A percentile compares a stretch with the other conserved stretches of the same genome.
Evolutionary conservation across 306 rosid genomes (phyloP).

Genomic region (Fagus crenata): DNA sequence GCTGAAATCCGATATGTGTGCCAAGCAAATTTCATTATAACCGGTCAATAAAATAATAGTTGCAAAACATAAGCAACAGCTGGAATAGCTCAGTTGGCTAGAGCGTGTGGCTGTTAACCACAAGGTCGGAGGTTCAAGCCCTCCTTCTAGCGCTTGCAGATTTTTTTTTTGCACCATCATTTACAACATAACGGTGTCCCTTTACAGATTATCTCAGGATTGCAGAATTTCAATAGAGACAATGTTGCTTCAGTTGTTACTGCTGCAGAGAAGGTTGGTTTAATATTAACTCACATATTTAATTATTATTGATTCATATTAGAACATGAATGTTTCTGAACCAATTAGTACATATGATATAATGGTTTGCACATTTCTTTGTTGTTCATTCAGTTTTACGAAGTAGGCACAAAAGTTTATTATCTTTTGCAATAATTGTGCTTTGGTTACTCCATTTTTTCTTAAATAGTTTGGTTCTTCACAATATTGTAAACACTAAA

Average conservation of each 20-base stretch:
- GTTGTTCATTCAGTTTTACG: neutral
- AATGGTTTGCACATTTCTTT: neutral
- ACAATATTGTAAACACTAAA: neutral
- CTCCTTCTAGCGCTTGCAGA: neutral
- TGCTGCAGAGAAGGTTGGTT: constrained; percentile 84
- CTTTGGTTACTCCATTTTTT: too few species aligned
- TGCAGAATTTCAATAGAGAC: constrained; percentile 76
- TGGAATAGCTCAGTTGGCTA: neutral
- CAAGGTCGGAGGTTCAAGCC: neutral
- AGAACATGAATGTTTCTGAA: neutral
- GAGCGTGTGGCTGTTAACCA: neutral
- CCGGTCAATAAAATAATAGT: neutral
- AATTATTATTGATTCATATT: neutral
- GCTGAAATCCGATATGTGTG: neutral
- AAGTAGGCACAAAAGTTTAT: neutral
- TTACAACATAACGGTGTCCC: neutral
- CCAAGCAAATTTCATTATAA: neutral
- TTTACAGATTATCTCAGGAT: constrained; percentile 82
- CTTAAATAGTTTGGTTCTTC: neutral
- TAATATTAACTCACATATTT: neutral
- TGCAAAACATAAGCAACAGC: neutral
- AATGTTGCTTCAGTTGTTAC: constrained; percentile 78
- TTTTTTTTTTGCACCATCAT: neutral
- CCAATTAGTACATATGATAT: neutral
- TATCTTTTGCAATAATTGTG: too few species aligned